Evolutionary conservation across 2,329 filamentous ascomycete genomes (phyloP).

Genomic region (Aschersonia sp.): DNA sequence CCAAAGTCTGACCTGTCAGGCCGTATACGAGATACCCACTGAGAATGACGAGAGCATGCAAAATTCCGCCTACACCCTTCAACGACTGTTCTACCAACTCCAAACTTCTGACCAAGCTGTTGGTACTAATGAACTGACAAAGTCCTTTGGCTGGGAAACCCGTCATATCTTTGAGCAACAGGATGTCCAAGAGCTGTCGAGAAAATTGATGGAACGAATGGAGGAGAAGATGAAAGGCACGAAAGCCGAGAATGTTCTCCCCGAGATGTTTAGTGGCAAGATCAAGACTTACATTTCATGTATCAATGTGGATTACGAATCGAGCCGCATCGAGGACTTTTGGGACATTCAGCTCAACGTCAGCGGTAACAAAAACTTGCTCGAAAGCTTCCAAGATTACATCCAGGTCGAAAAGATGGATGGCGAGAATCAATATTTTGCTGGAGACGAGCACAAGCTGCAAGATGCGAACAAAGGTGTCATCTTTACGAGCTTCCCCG

Average conservation of each 20-base stretch:
- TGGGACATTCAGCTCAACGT: slow-evolving; percentile 99
- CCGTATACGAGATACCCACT: slow-evolving; percentile 94
- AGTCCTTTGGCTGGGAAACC: slow-evolving; percentile 96
- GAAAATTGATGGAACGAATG: slow-evolving; percentile 93
- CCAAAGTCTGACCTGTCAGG: slow-evolving; percentile 29
- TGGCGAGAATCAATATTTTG: slow-evolving; percentile 96
- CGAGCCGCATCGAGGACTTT: slow-evolving; percentile 88
- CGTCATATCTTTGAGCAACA: slow-evolving; percentile 97
- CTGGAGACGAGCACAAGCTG: slow-evolving; percentile 74
- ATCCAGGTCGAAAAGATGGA: slow-evolving; percentile 94
- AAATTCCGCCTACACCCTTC: slow-evolving; percentile 88
- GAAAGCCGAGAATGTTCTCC: slow-evolving; percentile 73
- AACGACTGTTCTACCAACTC: slow-evolving; percentile 86
- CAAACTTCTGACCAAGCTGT: slow-evolving; percentile 79
- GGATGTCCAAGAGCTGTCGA: slow-evolving; percentile 91
- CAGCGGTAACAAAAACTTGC: slow-evolving; percentile 78
- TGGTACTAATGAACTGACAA: slow-evolving; percentile 81
- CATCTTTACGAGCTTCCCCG: slow-evolving; percentile 90
- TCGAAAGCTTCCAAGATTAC: slow-evolving; percentile 93
- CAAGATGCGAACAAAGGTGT: slow-evolving; percentile 97
- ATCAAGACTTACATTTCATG: slow-evolving; percentile 98
- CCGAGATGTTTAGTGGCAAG: slow-evolving; percentile 90
- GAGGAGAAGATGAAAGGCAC: slow-evolving; percentile 98
- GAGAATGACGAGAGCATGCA: slow-evolving; percentile 64
- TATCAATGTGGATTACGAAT: slow-evolving; percentile 97